phyloP scores from a whole-genome alignment of 495 filamentous ascomycete species.

The Talaromyces wortmannii region DNA sequence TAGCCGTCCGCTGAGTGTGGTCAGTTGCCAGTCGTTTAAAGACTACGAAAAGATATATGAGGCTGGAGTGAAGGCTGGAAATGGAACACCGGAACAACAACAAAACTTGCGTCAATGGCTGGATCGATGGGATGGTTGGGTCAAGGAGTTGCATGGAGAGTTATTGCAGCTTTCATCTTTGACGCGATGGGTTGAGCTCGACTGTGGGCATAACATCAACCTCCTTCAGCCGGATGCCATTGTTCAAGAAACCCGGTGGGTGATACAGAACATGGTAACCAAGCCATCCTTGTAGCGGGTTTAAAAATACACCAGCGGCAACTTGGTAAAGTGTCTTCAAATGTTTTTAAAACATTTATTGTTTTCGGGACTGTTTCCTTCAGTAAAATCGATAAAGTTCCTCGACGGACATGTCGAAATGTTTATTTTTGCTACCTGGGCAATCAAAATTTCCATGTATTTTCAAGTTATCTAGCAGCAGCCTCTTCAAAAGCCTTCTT shows the following conservation, averaged over 20 bases:
- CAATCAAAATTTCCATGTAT: background rate
- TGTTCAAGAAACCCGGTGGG: constrained; percentile 39
- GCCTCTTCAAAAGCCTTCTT: constrained; percentile 10
- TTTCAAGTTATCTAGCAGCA: background rate
- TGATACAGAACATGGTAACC: constrained; percentile 6
- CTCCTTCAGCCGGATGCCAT: constrained; percentile 39
- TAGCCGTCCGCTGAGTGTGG: constrained; percentile 26
- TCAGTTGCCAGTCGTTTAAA: constrained; percentile 21
- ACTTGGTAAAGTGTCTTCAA: no score
- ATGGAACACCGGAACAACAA: constrained; percentile 23
- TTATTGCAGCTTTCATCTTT: constrained; percentile 32
- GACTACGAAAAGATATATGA: constrained; percentile 29
- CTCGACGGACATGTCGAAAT: background rate
- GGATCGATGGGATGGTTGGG: constrained; percentile 25
- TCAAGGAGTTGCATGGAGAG: constrained; percentile 33
- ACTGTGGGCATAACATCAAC: constrained; percentile 45
- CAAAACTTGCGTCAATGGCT: constrained; percentile 23
- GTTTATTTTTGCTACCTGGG: background rate
- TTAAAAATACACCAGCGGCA: background rate
- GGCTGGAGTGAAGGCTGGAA: constrained; percentile 20
- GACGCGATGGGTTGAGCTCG: constrained; percentile 29
- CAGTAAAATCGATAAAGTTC: background rate
- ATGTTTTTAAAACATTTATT: background rate
- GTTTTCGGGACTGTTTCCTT: background rate
- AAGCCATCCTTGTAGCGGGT: background rate